Evolutionary conservation across 2,329 filamentous ascomycete species (phyloP), one percentile per base, ranked within the genome.

Genomic region (Macrophomina phaseolina): DNA sequence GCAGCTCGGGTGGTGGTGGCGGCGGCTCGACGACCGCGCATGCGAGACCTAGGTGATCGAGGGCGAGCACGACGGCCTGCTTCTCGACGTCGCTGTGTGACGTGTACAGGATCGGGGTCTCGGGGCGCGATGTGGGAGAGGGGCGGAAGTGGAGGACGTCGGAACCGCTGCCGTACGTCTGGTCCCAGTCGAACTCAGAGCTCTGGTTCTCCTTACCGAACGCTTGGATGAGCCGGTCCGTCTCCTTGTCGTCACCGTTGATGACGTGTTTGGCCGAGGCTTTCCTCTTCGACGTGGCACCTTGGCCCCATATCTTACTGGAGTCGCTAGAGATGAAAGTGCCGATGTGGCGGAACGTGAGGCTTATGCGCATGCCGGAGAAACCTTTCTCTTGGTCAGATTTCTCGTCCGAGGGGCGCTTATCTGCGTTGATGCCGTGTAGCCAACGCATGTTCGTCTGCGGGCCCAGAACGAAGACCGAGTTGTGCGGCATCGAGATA

Each of bases 361-460:
- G 84, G 56, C 92, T 96, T 75, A 99, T 97, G 55, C 95, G 90
- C 55, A 89, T 88, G 6, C 93, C 91, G 5, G 82, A 82, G 73
- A 87, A 93, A 0, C 91, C 90, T 48, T 89, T 85, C 76, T 98
- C 94, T 5, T 86, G 86, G 0, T 82, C 71, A 0, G 86, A 84
- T 77, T 94, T 94, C 70, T 94, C 90, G 1, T 82, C 79, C 1
- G 82, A 79, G 0, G 86, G 81, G 32, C 95, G 88, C 76, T 94
- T 96, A 79, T 99, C 95, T 51, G 91, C 88, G 60, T 91, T 89
- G 75, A 99, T 97, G n/a, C 89, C 89, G 80, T 99, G 95, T 11
- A 97, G 85, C 92, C 94, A 98, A 71, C 88, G 86, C 80, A 86
- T 88, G 75, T 99, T 99, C 0, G 93, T 97, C 46, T 83, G 77